Evolutionary conservation across 441 rosid species (phyloP).

Genomic region (Melastoma candidum): DNA sequence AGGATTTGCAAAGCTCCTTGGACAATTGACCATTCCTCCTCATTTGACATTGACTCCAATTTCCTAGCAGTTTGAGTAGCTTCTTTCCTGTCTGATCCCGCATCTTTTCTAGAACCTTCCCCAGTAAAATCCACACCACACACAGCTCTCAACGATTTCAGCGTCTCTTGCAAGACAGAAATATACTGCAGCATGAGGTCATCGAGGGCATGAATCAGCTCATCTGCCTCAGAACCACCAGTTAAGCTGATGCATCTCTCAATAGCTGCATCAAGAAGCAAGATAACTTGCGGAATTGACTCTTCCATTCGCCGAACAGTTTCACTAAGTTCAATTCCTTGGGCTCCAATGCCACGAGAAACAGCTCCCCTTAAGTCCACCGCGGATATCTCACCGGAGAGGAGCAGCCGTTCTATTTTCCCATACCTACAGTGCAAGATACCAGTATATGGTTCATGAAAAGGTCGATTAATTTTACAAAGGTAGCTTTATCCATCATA

Average conservation of each 20-base stretch:
- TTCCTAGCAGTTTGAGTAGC: conserved; percentile 48
- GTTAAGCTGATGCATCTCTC: conserved; percentile 92
- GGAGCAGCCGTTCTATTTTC: conserved; percentile 85
- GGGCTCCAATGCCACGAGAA: conserved; percentile 95
- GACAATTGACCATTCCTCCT: conserved; percentile 98
- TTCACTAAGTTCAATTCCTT: conserved; percentile 97
- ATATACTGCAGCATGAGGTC: conserved; percentile 86
- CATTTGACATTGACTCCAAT: conserved; percentile 66
- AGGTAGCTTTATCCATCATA: no score
- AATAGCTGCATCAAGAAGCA: conserved; percentile 91
- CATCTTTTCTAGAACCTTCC: conserved; percentile 51
- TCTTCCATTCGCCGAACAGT: conserved; percentile 99
- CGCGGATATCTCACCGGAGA: conserved; percentile 78
- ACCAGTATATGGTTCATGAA: no score
- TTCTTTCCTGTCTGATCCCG: conserved; percentile 65
- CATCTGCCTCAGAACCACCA: conserved; percentile 98
- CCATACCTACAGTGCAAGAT: conserved; percentile 55
- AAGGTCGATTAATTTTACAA: no score
- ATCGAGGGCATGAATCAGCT: conserved; percentile 84
- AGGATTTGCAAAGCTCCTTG: conserved; percentile 96
- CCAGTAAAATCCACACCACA: conserved; percentile 80
- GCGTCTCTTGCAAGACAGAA: conserved; percentile 83
- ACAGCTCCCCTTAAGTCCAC: conserved; percentile 98
- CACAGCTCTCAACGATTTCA: conserved; percentile 84
- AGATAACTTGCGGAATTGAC: conserved; percentile 86